Conservation (phyloP, 2,329 filamentous ascomycete species). For the Pestalotiopsis sp. region DNA sequence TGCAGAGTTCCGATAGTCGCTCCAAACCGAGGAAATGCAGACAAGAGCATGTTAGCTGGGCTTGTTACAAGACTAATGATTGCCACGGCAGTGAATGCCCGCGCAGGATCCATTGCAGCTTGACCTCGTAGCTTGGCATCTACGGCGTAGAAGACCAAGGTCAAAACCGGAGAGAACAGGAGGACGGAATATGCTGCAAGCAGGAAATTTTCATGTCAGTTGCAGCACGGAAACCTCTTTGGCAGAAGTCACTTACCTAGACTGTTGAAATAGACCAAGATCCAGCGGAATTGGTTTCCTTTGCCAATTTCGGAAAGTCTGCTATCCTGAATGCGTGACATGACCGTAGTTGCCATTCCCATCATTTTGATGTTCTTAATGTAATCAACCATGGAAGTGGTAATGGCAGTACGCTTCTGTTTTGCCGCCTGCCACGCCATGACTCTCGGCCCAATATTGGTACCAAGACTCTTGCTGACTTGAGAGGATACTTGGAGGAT, state of each 20-base stretch:
- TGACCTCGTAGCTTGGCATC: not conserved
- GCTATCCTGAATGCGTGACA: constrained; percentile 1
- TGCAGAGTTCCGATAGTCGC: not conserved
- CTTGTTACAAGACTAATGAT: constrained; percentile 4
- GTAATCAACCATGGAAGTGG: constrained; percentile 9
- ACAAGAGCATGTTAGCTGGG: not conserved
- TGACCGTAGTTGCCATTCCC: constrained; percentile 8
- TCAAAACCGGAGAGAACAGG: constrained; percentile 2
- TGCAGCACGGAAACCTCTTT: not conserved
- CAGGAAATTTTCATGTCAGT: not conserved
- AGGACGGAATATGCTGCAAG: not conserved
- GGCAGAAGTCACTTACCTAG: not conserved
- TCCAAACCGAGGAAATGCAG: not conserved
- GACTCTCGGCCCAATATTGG: not conserved
- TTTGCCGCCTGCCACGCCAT: constrained; percentile 1
- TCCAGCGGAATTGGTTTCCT: not conserved
- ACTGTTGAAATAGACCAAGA: constrained; percentile 5
- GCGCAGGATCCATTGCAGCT: constrained; percentile 17
- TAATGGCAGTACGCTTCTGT: constrained; percentile 6
- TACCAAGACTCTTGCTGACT: not conserved
- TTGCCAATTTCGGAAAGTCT: not conserved
- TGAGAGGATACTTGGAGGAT: not conserved
- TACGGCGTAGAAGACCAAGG: constrained; percentile 1
- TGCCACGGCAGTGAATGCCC: constrained; percentile 8
- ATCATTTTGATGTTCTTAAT: constrained; percentile 14